Base-by-base conservation (phyloP, 805 yeast genomes). In the Metschnikowia bowlesiae region DNA sequence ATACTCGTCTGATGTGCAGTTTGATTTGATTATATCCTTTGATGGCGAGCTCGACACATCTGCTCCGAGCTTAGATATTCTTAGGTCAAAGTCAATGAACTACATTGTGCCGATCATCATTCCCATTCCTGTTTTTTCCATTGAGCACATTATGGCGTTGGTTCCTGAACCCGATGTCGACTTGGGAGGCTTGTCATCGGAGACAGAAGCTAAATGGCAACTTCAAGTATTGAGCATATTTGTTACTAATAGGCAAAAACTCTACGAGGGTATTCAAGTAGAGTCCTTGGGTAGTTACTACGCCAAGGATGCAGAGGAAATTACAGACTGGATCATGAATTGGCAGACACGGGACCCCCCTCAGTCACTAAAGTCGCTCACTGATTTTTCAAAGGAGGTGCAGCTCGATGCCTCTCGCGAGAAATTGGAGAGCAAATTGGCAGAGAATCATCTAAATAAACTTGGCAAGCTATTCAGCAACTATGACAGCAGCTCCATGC, bases 51-150 rank as follows among this genome's bases (percentile, higher is more conserved):
- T 73, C 26, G 74, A 72, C 51, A 52, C 60, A 8, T 50, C 62
- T 7, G 63, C 65, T 40, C 75, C 77, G 7, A 67, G 72, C 34
- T 57, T 73, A 7, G 74, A 71, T 32, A 55, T 71, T 44, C 55
- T 73, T 14, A 49, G 73, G 35, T 53, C 62, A 13, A 47, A 46
- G 32, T 30, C 44, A n/a, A 45, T 51, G n/a, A 41, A 46, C 7
- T 41, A 51, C 6, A 41, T 48, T 16, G 62, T 67, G 8, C 76
- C 76, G 0, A 62, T 73, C 4, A 48, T 70, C 6, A 62, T 72
- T 0, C 76, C 77, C 2, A 52, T 66, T 1, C 70, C 74, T 1
- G 48, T 67, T 8, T 68, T 51, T 48, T 69, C 75, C 8, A 48
- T 69, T 6, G 73, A 71, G 38, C 73, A 70, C 53, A 48, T 68